phyloP scores from a whole-genome alignment of 2,329 filamentous ascomycete genomes.

The Alternaria hordeiaustralica region DNA sequence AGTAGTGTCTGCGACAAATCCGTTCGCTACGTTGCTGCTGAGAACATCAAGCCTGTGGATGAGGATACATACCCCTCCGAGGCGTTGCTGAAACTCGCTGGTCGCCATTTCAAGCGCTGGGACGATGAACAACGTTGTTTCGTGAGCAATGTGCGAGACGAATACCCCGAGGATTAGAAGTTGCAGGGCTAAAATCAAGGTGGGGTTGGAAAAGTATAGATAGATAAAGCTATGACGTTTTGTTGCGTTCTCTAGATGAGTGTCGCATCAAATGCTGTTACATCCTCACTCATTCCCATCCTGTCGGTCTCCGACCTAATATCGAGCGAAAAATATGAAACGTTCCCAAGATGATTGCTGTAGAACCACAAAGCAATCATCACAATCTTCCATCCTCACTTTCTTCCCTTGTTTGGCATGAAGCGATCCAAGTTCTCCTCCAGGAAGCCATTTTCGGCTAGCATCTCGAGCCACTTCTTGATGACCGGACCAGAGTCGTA shows the following conservation, averaged over 20 bases:
- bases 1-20: conserved; percentile 70
- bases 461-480: conserved; percentile 70
- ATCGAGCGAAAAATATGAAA: background rate
- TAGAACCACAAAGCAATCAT: background rate
- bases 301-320: background rate
- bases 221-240: background rate
- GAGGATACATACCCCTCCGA: conserved; percentile 54
- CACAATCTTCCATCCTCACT: background rate
- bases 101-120: conserved; percentile 88
- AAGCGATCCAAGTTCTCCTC: conserved; percentile 35
- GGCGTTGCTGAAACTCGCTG: conserved; percentile 73
- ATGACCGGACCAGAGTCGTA: conserved; percentile 74
- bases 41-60: conserved; percentile 69
- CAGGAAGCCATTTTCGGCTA: conserved; percentile 71
- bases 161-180: conserved; percentile 83
- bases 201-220: background rate
- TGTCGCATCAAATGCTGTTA: background rate
- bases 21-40: conserved; percentile 77
- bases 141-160: conserved; percentile 80
- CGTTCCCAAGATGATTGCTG: background rate
- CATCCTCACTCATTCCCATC: background rate
- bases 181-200: background rate
- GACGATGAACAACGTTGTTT: conserved; percentile 71
- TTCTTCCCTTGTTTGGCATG: conserved; percentile 14
- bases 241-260: background rate